phyloP scores from a whole-genome alignment of 2,329 filamentous ascomycete genomes.

The Tolypocladium cylindrosporum region DNA sequence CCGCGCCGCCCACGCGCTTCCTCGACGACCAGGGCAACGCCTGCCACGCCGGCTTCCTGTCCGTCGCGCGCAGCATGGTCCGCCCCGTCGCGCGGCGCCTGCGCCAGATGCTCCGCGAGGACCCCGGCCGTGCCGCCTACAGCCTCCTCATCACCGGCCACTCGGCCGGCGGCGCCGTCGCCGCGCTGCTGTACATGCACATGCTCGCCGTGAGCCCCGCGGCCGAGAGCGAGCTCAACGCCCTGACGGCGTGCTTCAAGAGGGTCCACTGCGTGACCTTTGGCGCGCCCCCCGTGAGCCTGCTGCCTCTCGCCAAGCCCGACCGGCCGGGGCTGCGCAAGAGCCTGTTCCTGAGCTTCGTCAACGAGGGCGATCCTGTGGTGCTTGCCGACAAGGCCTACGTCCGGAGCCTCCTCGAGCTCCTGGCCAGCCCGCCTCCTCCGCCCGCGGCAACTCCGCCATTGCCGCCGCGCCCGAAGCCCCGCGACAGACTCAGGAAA shows the following conservation, averaged over 20 bases:
- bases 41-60: constrained; percentile 73
- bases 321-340: constrained; percentile 39
- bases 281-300: constrained; percentile 68
- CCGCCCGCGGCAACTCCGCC: constrained; percentile 23
- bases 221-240: constrained; percentile 57
- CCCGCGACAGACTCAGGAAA: constrained; percentile 1
- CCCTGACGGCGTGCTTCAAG: constrained; percentile 61
- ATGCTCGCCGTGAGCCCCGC: constrained; percentile 54
- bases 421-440: constrained; percentile 50
- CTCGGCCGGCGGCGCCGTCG: constrained; percentile 76
- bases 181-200: constrained; percentile 69
- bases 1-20: constrained; percentile 56
- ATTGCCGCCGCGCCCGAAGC: not conserved
- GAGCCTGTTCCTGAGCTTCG: constrained; percentile 67
- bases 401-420: constrained; percentile 58
- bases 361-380: constrained; percentile 83
- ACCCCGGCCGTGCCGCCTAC: constrained; percentile 54
- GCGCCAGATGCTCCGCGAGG: constrained; percentile 59
- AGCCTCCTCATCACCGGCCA: constrained; percentile 79
- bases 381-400: constrained; percentile 68
- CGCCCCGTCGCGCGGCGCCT: constrained; percentile 61
- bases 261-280: constrained; percentile 79
- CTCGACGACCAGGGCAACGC: constrained; percentile 68
- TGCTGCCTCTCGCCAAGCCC: constrained; percentile 58
- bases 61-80: constrained; percentile 67